These are phyloP conservation scores for Elymus sibiricus DNA, from an alignment of 176 grass and related monocot genomes.

Conservation along the genomic window DNA sequence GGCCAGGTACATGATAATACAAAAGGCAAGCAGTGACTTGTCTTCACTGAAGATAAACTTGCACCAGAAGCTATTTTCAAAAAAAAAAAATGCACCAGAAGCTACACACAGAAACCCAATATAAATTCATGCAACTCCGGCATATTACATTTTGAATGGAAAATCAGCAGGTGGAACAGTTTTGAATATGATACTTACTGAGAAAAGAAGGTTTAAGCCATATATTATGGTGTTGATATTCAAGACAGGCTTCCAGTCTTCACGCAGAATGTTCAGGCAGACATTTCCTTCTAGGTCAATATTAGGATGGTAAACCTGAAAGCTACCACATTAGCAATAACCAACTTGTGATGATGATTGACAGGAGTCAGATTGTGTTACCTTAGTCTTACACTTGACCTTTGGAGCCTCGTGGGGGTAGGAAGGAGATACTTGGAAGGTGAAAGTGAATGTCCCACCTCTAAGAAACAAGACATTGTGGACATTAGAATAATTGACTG, in stretches of 20 bases:
- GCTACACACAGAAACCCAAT: not conserved
- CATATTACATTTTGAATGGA: not conserved
- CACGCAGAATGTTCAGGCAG: constrained; percentile 73
- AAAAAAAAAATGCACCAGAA: too few relatives aligned
- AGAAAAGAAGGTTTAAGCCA: constrained; percentile 73
- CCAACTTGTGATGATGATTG: not conserved
- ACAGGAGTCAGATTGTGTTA: not conserved
- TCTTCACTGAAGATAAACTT: not conserved
- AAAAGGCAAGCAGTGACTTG: not conserved
- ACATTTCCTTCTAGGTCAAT: constrained; percentile 85
- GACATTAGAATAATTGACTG: not conserved
- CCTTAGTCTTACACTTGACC: constrained; percentile 83
- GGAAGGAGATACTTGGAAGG: constrained; percentile 62
- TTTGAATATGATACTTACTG: constrained; percentile 22
- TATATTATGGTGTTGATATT: constrained; percentile 74
- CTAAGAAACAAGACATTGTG: constrained; percentile 15
- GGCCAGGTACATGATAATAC: not conserved
- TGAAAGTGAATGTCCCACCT: constrained; percentile 60
- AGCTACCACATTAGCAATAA: constrained; percentile 7
- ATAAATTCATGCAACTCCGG: not conserved
- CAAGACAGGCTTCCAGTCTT: constrained; percentile 76
- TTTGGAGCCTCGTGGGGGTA: constrained; percentile 74
- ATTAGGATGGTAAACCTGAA: constrained; percentile 80
- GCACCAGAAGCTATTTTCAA: not conserved
- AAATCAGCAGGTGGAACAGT: not conserved